Evolutionary conservation across 1,284 basidiomycete species (phyloP), one percentile per base, ranked within the genome.

Genomic region (Sporisorium scitamineum): DNA sequence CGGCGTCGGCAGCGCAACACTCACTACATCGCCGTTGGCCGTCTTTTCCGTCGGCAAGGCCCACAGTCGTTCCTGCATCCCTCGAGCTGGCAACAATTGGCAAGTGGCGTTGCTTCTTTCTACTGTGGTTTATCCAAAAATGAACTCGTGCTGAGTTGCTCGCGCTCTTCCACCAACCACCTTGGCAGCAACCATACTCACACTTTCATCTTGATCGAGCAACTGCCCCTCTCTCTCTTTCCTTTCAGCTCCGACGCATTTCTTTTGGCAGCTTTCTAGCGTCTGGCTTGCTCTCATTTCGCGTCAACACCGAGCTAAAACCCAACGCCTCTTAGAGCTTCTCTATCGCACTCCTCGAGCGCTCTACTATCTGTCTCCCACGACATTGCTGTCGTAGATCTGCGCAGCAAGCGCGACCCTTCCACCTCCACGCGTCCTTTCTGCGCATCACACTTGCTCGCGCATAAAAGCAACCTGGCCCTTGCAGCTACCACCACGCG

Each of bases 101-200:
- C 42, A 27, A 41, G 39, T 56, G 47, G 48, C 52, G 44, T 50
- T 29, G 55, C 55, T 54, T 44, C 52, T 27, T 52, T 50, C 16
- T 58, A 13, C 52, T 39, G 14, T 16, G 20, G 14, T 42, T 20
- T 20, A 50, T 48, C 32, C 34, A 56, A 61, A 63, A 59, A 70
- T 70, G 61, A 70, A 54, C 32, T 45, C 24, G 52, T 54, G 29
- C 47, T 70, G 60, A 62, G 22, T 47, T 55, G 45, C 32, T 65
- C 24, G 42, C 32, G 27, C 50, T 65, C 42, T 47, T 54, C 24
- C 39, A 47, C 14, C 32, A 39, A 34, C 14, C 37, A 26, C 26
- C 54, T 57, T 48, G 54, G 54, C 54, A 31, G 29, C 44, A 27
- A 57, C 54, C 6, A 26, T 20, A 26, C 55, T 45, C 41, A 47